These are phyloP conservation scores for Pyropia haitanensis DNA, from an alignment of 23 red algal species.

Conservation along the genomic window DNA sequence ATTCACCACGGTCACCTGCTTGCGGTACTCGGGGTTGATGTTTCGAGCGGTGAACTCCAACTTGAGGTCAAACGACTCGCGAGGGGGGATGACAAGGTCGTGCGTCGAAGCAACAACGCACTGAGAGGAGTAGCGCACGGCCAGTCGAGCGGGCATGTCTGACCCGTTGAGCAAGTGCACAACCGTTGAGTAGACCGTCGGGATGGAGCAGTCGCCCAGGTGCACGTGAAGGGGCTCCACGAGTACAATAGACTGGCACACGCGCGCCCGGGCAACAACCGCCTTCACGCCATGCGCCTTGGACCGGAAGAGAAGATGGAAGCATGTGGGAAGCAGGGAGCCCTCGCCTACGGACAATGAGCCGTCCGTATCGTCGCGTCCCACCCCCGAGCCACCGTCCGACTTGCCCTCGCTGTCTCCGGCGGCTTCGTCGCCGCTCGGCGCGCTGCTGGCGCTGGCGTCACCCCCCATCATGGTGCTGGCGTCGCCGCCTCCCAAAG, in stretches of 20 bases:
- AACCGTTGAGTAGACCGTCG: constrained; percentile 30
- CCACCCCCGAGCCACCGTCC: no score
- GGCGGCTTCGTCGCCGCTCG: no score
- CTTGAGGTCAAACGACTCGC: constrained; percentile 46
- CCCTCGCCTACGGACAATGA: not conserved
- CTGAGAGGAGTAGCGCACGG: constrained; percentile 61
- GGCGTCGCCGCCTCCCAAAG: no score
- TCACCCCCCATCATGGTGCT: no score
- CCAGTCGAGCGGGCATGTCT: constrained; percentile 65
- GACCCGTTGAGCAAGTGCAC: constrained; percentile 60
- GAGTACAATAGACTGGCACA: constrained; percentile 66
- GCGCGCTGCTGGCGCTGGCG: no score
- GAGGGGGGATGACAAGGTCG: constrained; percentile 50
- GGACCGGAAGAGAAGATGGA: constrained; percentile 30
- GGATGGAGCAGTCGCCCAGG: constrained; percentile 81
- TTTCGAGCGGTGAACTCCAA: constrained; percentile 67
- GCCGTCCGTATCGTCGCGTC: no score
- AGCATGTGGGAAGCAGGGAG: constrained; percentile 7
- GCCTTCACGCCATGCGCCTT: constrained; percentile 15
- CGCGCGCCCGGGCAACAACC: constrained; percentile 35
- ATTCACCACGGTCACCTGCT: constrained; percentile 86
- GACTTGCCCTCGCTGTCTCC: no score
- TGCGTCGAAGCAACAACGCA: constrained; percentile 37
- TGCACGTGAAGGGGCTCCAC: constrained; percentile 63
- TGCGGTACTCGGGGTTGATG: constrained; percentile 78